These are phyloP conservation scores for Boletellus sp. DNA, from an alignment of 1,284 basidiomycete species.

Conservation along the genomic window DNA sequence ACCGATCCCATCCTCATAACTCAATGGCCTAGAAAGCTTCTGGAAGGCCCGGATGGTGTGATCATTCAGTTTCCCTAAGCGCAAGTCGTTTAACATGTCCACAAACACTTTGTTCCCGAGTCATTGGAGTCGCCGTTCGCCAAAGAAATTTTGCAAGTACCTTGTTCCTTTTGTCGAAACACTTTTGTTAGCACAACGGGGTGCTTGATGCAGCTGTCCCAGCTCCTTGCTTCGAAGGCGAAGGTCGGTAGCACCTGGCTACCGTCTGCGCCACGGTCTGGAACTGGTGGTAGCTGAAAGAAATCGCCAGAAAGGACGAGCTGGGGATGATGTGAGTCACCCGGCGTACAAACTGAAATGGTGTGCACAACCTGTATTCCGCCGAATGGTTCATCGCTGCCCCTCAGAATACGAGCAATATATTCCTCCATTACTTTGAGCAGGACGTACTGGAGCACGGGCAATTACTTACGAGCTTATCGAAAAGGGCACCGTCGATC, in stretches of 20 bases:
- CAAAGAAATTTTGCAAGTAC: conserved; percentile 34
- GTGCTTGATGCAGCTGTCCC: conserved; percentile 74
- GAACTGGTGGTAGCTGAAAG: conserved; percentile 93
- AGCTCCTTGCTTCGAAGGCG: conserved; percentile 86
- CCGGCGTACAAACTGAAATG: neutral
- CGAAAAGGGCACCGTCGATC: conserved; percentile 92
- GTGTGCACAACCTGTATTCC: conserved; percentile 75
- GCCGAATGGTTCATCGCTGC: conserved; percentile 76
- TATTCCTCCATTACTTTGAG: conserved; percentile 32
- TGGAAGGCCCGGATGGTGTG: conserved; percentile 55
- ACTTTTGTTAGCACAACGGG: conserved; percentile 89
- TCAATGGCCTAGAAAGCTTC: conserved; percentile 54
- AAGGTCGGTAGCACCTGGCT: conserved; percentile 48
- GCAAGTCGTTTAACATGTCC: conserved; percentile 88
- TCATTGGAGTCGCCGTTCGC: conserved; percentile 4
- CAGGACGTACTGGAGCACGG: neutral
- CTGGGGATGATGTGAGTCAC: conserved; percentile 28
- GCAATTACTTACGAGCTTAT: conserved; percentile 57
- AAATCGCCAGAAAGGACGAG: conserved; percentile 93
- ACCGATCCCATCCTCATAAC: conserved; percentile 69
- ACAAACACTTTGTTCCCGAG: conserved; percentile 62
- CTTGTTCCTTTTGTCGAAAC: conserved; percentile 73
- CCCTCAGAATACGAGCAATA: conserved; percentile 63
- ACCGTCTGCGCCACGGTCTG: conserved; percentile 35
- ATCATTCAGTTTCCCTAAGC: conserved; percentile 62